phyloP scores from a whole-genome alignment of 805 yeast species.

The Yarrowia sp. region DNA sequence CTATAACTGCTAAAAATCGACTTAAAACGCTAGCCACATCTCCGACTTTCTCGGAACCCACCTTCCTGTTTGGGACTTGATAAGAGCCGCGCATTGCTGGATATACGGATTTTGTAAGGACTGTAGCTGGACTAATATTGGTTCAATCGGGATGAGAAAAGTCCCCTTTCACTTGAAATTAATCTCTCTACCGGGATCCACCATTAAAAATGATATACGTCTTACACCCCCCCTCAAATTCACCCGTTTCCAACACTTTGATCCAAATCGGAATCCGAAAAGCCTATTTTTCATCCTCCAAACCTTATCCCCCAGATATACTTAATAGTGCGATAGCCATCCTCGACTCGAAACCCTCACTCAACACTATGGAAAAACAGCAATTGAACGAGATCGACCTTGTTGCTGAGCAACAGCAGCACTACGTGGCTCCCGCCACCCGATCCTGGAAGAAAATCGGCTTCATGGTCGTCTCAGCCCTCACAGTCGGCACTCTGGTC shows the following conservation, averaged over 20 bases:
- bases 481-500: slow-evolving; percentile 5
- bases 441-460: slow-evolving; percentile 17
- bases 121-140: background rate
- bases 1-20: too few species aligned
- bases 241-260: background rate
- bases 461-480: background rate
- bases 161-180: too few species aligned
- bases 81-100: slow-evolving; percentile 4
- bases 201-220: too few species aligned
- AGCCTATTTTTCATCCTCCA: background rate
- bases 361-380: slow-evolving; percentile 2
- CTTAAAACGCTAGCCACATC: background rate
- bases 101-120: background rate
- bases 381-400: slow-evolving; percentile 3
- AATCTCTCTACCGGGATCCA: too few species aligned
- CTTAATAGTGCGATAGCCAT: slow-evolving; percentile 1
- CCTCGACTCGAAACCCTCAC: background rate
- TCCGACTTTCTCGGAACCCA: slow-evolving; percentile 4
- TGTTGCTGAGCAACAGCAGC: background rate
- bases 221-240: background rate
- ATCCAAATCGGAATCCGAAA: background rate
- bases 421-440: background rate
- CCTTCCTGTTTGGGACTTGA: slow-evolving; percentile 6
- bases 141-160: background rate
- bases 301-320: background rate